Base-by-base conservation (phyloP, 2,329 filamentous ascomycete species). In the Exophiala oligosperma region DNA sequence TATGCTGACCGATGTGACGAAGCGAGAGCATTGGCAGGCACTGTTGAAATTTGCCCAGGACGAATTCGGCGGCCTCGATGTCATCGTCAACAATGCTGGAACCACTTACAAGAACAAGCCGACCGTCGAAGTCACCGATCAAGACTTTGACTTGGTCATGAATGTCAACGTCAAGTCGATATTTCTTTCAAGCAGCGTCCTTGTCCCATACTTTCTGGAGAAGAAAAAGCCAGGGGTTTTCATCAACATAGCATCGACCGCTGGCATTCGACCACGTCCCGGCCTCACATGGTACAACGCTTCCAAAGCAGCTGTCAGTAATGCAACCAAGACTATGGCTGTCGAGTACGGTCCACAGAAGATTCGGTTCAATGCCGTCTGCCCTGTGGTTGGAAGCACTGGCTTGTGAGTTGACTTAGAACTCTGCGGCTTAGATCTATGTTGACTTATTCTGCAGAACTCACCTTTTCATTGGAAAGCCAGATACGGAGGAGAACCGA, bases 361-460 rank as follows among this genome's bases (percentile, higher is more conserved):
- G 63, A 90, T 92, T 63, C 82, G 88, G 0, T 86, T 92, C 67
- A 91, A 91, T 62, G 81, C 83, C 1, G 83, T 92, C 11, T 88
- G 85, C 48, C 88, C 88, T 0, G 79, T 90, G 0, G 77, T 90
- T 1, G 58, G 49, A 24, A 85, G 79, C n/a, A 91, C 88, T 0
- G 85, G 84, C 2, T 77, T 91, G 21, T 84, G 77, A 26, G 58
- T 59, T 17, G 4, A 43, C 52, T 52, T 46, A 24, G 46, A 52
- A n/a, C 29, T 24, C 35, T 21, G n/a, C 43, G 1, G 11, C 29
- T 43, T 14, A 9, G 43, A 11, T 14, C 9, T 11, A 12, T 32
- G 11, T 11, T 26, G 23, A 46, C 26, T 29, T 29, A 12, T 11
- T 17, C 23, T 26, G 1, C 29, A 59, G 56, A 37, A 44, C 51